Evolutionary conservation across 2,329 filamentous ascomycete genomes (phyloP), one percentile per base, ranked within the genome.

Genomic region (Fusarium sp.): DNA sequence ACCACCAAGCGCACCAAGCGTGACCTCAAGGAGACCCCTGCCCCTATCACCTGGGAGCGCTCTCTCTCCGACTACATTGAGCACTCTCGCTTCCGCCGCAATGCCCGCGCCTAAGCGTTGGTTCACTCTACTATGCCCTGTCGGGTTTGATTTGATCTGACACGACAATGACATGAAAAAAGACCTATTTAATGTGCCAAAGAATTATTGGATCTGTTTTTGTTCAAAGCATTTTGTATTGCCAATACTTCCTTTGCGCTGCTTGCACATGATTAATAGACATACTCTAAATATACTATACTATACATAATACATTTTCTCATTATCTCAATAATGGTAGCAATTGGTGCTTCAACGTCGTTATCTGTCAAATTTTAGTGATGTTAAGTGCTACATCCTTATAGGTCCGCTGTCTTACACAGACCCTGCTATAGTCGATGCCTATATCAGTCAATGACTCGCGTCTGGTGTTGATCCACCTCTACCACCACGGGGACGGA

Each of bases 1-100:
- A 52, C 55, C n/a, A 56, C 65, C 20, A 65, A 60, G 53, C 62
- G 62, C 18, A 65, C 62, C 46, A 65, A 65, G 61, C 62, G 62
- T 44, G 62, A 65, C 28, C 23, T 64, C 8, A 61, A 65, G 45
- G 45, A 34, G 54, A 16, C 26, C 4, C 52, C 65, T 12, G 31
- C 30, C 9, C 26, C 31, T 53, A 41, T 60, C 26, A 38, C 57
- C 31, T 23, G 23, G 23, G 62, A 65, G 62, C 62, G 62, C 16
- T 57, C 62, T 16, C 15, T 65, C 37, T 37, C 45, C 18, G 23
- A 54, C 41, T 65, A 53, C 41, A 42, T 65, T n/a, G 62, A 65
- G 61, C 62, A 57, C 49, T 65, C 62, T 15, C 62, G 62, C 9
- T 65, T 65, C 62, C 62, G 62, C 45, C 62, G 60, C 13, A 18